These are phyloP conservation scores for Gloeostereum incarnatum DNA, from an alignment of 768 basidiomycete species.

Conservation along the genomic window DNA sequence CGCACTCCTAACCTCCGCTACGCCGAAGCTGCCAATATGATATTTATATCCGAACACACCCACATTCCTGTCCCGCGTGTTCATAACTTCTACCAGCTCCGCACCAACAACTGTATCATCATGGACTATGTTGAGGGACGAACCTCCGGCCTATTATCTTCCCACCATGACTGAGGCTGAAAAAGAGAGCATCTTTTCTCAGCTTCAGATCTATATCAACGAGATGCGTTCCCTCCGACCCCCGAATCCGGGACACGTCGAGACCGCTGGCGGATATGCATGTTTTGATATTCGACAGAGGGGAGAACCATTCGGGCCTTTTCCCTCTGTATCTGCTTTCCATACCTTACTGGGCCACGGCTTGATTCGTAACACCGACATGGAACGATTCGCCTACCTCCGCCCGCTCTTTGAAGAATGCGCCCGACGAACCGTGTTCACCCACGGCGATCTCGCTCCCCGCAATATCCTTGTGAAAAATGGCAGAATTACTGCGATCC, in stretches of 20 bases:
- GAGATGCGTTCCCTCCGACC: background rate
- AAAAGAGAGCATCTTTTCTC: background rate
- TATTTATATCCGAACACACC: slow-evolving; percentile 1
- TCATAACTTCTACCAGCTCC: background rate
- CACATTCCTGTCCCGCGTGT: slow-evolving; percentile 3
- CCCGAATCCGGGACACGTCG: background rate
- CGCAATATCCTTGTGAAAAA: slow-evolving; percentile 23
- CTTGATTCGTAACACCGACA: background rate
- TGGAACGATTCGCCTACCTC: background rate
- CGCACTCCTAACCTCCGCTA: background rate
- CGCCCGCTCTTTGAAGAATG: background rate
- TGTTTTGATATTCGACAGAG: background rate
- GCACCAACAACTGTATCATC: background rate
- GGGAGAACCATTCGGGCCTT: background rate
- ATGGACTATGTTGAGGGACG: slow-evolving; percentile 2
- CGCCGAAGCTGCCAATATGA: slow-evolving; percentile 1
- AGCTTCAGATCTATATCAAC: background rate
- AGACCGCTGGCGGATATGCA: too few species aligned
- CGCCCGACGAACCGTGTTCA: slow-evolving; percentile 11
- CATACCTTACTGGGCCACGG: background rate
- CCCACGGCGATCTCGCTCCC: slow-evolving; percentile 27
- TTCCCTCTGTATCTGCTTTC: background rate
- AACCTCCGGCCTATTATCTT: background rate
- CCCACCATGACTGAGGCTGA: background rate
- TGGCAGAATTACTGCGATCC: slow-evolving; percentile 11